phyloP scores from a whole-genome alignment of 176 grass and related monocot genomes.

The Dactylis glomerata region DNA sequence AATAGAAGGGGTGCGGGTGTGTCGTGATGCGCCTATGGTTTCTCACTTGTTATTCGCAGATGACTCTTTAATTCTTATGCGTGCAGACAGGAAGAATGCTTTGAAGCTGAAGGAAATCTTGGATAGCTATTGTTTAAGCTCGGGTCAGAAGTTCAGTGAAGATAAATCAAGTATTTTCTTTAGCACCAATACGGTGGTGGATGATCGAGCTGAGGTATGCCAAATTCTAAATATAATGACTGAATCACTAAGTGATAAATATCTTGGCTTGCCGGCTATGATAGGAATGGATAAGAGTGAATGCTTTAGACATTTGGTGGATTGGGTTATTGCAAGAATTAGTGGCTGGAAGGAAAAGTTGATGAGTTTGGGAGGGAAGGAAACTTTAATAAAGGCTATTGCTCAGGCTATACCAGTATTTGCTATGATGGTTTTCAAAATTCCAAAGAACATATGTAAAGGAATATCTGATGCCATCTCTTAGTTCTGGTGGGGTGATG shows the following conservation, averaged over 20 bases:
- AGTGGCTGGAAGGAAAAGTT: neutral
- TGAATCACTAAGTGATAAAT: neutral
- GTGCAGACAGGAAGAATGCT: neutral
- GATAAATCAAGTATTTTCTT: neutral
- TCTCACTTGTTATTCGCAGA: too few relatives aligned
- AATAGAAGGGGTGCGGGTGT: too few relatives aligned
- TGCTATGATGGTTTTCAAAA: neutral
- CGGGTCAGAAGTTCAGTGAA: neutral
- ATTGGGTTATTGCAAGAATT: neutral
- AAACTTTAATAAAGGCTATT: too few relatives aligned
- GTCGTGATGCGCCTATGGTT: too few relatives aligned
- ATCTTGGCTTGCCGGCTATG: neutral
- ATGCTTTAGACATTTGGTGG: neutral
- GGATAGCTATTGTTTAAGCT: neutral
- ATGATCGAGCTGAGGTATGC: neutral
- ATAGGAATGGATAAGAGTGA: neutral
- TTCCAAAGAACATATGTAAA: neutral
- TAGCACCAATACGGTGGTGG: neutral
- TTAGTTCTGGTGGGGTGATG: neutral
- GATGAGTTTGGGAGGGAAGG: neutral
- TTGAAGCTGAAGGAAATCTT: rapidly evolving
- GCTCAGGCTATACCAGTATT: neutral
- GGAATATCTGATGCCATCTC: neutral
- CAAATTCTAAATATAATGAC: neutral
- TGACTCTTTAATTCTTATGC: neutral